These are phyloP conservation scores for Mycena chlorophos DNA, from an alignment of 768 basidiomycete species.

Conservation along the genomic window DNA sequence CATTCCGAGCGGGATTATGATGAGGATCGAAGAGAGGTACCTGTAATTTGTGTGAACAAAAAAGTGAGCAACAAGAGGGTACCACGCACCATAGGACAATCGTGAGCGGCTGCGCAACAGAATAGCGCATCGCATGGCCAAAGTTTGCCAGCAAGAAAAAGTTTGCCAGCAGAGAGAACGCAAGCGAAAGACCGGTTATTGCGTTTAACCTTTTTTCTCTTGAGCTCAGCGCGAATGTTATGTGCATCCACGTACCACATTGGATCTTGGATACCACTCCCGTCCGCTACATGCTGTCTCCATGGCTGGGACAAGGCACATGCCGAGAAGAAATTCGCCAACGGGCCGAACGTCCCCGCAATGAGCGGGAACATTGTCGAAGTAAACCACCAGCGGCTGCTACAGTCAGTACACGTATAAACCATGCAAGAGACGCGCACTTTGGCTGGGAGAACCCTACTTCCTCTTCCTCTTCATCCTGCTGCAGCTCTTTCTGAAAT, in stretches of 20 bases:
- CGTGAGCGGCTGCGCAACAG: conserved; percentile 37
- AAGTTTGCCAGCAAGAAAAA: conserved; percentile 40
- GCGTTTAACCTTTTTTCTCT: conserved; percentile 30
- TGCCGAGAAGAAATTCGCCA: conserved; percentile 41
- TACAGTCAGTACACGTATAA: not conserved
- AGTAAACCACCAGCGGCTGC: conserved; percentile 42
- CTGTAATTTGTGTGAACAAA: conserved; percentile 18
- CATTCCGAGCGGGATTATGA: conserved; percentile 36
- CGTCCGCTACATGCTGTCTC: conserved; percentile 27
- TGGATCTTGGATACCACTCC: conserved; percentile 31
- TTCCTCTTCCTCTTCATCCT: conserved; percentile 36
- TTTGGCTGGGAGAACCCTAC: conserved; percentile 26
- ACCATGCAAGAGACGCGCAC: conserved; percentile 2
- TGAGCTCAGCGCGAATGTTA: not conserved
- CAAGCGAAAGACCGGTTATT: conserved; percentile 35
- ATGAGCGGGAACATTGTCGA: conserved; percentile 43
- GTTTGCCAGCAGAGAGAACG: conserved; percentile 36
- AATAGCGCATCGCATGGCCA: conserved; percentile 36
- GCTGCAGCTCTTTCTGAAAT: conserved; percentile 32
- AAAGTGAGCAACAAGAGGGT: not conserved
- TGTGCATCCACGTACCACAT: conserved; percentile 36
- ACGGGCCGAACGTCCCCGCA: conserved; percentile 42
- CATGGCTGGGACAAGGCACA: conserved; percentile 39
- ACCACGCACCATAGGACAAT: conserved; percentile 40
- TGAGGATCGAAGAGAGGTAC: conserved; percentile 38